Conservation (phyloP, 768 basidiomycete genomes). For the Lactifluus pinguis region DNA sequence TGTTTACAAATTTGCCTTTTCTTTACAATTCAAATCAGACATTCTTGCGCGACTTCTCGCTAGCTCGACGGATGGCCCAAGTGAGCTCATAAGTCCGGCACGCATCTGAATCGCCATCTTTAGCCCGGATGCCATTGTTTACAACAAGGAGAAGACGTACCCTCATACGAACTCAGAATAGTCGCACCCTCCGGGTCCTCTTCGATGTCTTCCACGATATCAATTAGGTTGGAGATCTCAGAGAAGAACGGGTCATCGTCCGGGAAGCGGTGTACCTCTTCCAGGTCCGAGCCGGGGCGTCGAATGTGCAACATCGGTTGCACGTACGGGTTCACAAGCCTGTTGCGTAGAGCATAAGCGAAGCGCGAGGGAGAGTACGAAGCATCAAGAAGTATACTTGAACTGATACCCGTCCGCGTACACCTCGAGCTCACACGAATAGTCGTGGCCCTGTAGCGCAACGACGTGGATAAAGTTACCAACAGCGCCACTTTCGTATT, state of each 20-base stretch:
- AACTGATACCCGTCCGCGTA: slow-evolving; percentile 89
- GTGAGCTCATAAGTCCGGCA: slow-evolving; percentile 85
- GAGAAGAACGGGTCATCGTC: slow-evolving; percentile 94
- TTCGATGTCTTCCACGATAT: slow-evolving; percentile 83
- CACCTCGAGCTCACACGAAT: slow-evolving; percentile 91
- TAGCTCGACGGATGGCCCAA: slow-evolving; percentile 84
- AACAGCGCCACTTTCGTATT: slow-evolving; percentile 92
- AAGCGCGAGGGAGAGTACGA: neutral
- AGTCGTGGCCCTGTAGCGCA: slow-evolving; percentile 85
- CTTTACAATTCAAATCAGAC: neutral
- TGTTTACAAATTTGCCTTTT: neutral
- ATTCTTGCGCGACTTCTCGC: slow-evolving; percentile 49
- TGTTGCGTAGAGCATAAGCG: slow-evolving; percentile 23
- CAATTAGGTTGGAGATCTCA: slow-evolving; percentile 83
- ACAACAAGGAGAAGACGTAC: slow-evolving; percentile 30
- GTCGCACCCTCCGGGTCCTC: slow-evolving; percentile 71
- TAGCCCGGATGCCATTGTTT: neutral
- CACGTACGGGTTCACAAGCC: slow-evolving; percentile 89
- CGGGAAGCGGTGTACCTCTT: slow-evolving; percentile 60
- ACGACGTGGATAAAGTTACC: slow-evolving; percentile 87
- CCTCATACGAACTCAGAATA: slow-evolving; percentile 81
- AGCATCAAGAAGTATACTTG: slow-evolving; percentile 40
- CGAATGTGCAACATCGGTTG: slow-evolving; percentile 83
- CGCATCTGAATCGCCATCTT: slow-evolving; percentile 44
- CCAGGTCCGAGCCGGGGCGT: slow-evolving; percentile 69